phyloP scores from a whole-genome alignment of 768 basidiomycete genomes.

The Trametes meyenii region DNA sequence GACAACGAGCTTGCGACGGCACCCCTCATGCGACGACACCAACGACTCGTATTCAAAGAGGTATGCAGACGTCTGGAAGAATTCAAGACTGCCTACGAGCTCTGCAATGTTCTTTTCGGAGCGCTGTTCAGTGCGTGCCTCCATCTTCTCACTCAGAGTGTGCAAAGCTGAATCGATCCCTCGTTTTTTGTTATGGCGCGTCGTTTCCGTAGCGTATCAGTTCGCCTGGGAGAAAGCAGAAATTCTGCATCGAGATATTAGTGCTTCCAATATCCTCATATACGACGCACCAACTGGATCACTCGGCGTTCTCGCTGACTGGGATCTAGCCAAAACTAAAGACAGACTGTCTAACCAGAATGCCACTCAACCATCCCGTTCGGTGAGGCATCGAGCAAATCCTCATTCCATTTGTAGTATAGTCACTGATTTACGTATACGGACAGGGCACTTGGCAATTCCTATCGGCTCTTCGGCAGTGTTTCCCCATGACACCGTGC shows the following conservation, averaged over 20 bases:
- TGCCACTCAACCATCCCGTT: background rate
- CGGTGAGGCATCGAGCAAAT: background rate
- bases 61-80: too few relatives aligned
- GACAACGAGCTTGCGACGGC: too few relatives aligned
- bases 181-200: background rate
- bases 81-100: too few relatives aligned
- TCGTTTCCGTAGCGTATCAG: background rate
- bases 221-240: background rate
- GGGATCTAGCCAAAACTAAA: background rate
- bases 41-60: too few relatives aligned
- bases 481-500: background rate
- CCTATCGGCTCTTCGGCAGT: background rate
- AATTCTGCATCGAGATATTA: constrained; percentile 9
- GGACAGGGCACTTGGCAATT: constrained; percentile 5
- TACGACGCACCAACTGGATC: background rate
- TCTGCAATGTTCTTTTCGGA: too few relatives aligned
- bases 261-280: too few relatives aligned
- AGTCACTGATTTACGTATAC: background rate
- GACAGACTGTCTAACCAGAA: background rate
- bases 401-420: too few relatives aligned
- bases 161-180: background rate
- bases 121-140: too few relatives aligned
- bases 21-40: too few relatives aligned
- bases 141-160: background rate
- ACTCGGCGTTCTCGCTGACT: background rate